Base-by-base conservation (phyloP, 306 rosid genomes). In the Argentina anserina region DNA sequence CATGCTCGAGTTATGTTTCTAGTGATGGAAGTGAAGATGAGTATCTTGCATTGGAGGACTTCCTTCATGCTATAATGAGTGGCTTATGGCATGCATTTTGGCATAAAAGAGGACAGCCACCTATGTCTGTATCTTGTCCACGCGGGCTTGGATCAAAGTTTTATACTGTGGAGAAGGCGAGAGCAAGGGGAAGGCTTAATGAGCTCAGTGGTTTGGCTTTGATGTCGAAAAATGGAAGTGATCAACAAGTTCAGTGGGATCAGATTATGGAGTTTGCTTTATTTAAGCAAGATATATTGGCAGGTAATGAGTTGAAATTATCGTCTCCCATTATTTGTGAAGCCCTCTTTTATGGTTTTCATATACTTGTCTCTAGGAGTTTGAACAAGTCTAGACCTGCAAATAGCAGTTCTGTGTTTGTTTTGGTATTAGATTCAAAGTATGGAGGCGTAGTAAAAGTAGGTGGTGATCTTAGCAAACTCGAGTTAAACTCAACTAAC, bases 11-110 rank as follows among this genome's bases (percentile, higher is more conserved):
- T 34, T 84, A 79, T 12, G 76, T 52, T 73, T 71, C 81, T 0
- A 75, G 81, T 64, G 89, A 83, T 68, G 67, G 84, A 45, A 75
- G 71, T 43, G 98, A 93, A 86, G 96, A 88, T 41, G 87, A 87
- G 55, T 90, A 83, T 73, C 87, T 93, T 46, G 98, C 98, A 28
- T 75, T 81, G 45, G 98, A 93, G 74, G 98, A 90, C 83, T 89
- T 90, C 80, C 90, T 90, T 79, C 93, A 90, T 67, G 86, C 95
- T 37, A 63, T 88, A 25, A 81, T 85, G 78, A 87, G 78, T 69
- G 93, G 98, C 55, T 81, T 93, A 20, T 93, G 98, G 98, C 97
- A 94, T 25, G 87, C 97, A 10, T 93, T 90, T 78, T 93, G 98
- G 98, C 97, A 86, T 81, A 93, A 83, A 83, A 87, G 86, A 20